Base-by-base conservation (phyloP, 2,329 filamentous ascomycete species). In the Neonectria neomacrospora region DNA sequence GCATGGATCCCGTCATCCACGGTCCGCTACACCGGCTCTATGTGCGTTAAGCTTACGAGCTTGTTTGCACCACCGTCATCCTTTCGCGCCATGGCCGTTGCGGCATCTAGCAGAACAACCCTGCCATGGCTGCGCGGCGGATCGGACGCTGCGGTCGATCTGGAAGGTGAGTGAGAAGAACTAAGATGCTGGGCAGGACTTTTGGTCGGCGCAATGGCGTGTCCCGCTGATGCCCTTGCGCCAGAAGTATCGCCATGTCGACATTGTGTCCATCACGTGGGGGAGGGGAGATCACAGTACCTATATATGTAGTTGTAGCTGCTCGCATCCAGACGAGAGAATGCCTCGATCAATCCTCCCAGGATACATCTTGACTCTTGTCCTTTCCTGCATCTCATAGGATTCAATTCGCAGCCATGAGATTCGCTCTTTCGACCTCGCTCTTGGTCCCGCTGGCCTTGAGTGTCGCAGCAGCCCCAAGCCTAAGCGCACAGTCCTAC, bases 401-500 rank as follows among this genome's bases (percentile, higher is more conserved):
- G 44, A 23, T 16, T 4, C n/a, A 14, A 54, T 18, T 52, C 28
- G 28, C 34, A 41, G 18, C 52, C 71, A 48, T 71, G 69, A 67
- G 58, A 54, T 66, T 41, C 69, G 64, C 67, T 3, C 20, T 70
- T 28, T 44, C 54, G 14, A 53, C 69, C 34, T 62, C 69, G 0
- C 55, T 71, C 9, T 47, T 71, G 7, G 44, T 26, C 20, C 60
- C 66, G 1, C 65, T 71, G 32, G 63, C 48, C 22, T 7, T 70
- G 23, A 67, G 68, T 9, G 67, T 55, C 18, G 22, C 68, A 11
- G 69, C 69, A 18, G 67, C 65, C 1, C 67, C 67, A 14, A 66
- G 64, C 16, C 10, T 53, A 8, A 64, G 64, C 0, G 14, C 55
- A n/a, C 68, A 69, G 39, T 72, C 72, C 12, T 78, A 76, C 47